Evolutionary conservation across 2,329 filamentous ascomycete species (phyloP).

Genomic region (Hypoxylon sp.): DNA sequence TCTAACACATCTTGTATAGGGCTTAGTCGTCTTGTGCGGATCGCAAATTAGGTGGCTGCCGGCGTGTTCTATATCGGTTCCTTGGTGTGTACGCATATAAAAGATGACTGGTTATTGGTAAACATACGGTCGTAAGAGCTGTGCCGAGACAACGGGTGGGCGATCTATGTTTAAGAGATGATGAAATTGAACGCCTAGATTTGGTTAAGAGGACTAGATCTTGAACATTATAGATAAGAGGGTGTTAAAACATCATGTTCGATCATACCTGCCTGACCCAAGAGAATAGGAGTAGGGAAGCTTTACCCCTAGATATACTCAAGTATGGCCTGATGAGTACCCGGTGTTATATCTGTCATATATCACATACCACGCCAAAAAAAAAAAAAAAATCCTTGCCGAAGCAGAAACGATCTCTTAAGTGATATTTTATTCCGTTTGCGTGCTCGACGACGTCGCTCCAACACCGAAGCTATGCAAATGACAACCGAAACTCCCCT

Average conservation of each 20-base stretch:
- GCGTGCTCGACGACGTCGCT: not conserved
- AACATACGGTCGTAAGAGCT: too few species aligned
- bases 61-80: not conserved
- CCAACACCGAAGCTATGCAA: conserved; percentile 12
- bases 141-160: not conserved
- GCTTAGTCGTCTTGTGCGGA: not conserved
- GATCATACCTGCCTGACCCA: not conserved
- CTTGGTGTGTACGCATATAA: too few species aligned
- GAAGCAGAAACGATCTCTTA: not conserved
- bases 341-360: not conserved
- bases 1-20: conserved; percentile 17
- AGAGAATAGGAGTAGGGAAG: not conserved
- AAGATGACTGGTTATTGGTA: too few species aligned
- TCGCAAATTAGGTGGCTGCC: not conserved
- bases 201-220: not conserved
- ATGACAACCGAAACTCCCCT: conserved; percentile 7
- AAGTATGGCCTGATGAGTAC: too few species aligned
- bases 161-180: not conserved
- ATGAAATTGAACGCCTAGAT: not conserved
- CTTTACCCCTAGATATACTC: too few species aligned
- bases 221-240: not conserved
- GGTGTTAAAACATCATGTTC: not conserved
- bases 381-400: not conserved
- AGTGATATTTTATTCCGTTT: not conserved
- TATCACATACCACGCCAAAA: not conserved